phyloP scores from a whole-genome alignment of 495 filamentous ascomycete species.

The Penicillium dipodomyicola region DNA sequence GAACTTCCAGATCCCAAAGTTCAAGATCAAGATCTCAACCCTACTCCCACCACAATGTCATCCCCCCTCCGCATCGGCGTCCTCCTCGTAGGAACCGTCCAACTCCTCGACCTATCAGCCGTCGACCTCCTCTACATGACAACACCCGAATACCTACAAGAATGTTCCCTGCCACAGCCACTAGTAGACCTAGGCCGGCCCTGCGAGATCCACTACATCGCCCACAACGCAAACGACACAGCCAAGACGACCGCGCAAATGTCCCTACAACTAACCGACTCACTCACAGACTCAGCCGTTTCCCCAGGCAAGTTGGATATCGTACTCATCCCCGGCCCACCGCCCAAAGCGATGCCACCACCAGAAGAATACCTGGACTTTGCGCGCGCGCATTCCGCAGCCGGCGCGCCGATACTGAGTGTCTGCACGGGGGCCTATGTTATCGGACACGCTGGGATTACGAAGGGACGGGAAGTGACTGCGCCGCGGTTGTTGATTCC shows the following conservation, averaged over 20 bases:
- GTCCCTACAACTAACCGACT: constrained; percentile 38
- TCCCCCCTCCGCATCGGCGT: constrained; percentile 40
- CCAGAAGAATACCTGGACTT: constrained; percentile 41
- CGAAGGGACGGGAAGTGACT: constrained; percentile 47
- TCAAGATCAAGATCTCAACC: background rate
- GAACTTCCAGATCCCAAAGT: background rate
- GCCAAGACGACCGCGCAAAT: constrained; percentile 37
- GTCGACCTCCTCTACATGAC: constrained; percentile 49
- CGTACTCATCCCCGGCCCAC: constrained; percentile 52
- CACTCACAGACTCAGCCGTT: constrained; percentile 42
- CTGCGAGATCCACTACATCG: constrained; percentile 47
- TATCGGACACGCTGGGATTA: constrained; percentile 49
- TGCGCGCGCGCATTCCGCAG: constrained; percentile 39
- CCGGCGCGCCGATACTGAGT: constrained; percentile 47
- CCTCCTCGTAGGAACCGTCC: constrained; percentile 41
- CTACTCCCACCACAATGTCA: background rate
- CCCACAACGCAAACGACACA: constrained; percentile 23
- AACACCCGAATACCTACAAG: constrained; percentile 42
- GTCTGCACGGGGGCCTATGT: constrained; percentile 55
- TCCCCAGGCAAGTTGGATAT: constrained; percentile 50
- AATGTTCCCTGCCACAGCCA: constrained; percentile 30
- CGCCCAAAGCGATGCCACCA: constrained; percentile 36
- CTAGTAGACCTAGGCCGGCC: constrained; percentile 39
- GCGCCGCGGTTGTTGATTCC: constrained; percentile 52
- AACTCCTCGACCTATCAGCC: constrained; percentile 50